A percentile compares a stretch with the other conserved stretches of the same genome.
Conservation (phyloP, 2,329 filamentous ascomycete species). For the Clathrospora elynae region DNA sequence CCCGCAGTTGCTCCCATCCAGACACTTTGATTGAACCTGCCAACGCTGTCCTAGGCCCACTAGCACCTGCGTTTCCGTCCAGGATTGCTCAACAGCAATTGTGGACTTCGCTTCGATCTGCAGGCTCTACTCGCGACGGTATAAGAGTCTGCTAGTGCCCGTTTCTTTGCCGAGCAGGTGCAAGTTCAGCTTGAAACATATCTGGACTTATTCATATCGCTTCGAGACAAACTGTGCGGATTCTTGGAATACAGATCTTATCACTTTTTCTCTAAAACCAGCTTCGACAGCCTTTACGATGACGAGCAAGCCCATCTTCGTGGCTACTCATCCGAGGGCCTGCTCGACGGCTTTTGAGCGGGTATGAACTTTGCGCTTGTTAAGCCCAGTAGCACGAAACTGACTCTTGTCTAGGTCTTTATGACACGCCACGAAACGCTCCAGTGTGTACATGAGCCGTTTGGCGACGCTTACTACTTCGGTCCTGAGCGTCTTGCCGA, state of each 20-base stretch:
- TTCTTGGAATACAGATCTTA: slow-evolving; percentile 36
- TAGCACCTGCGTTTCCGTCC: slow-evolving; percentile 22
- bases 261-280: slow-evolving; percentile 11
- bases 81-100: slow-evolving; percentile 33
- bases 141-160: slow-evolving; percentile 37
- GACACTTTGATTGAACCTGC: slow-evolving; percentile 18
- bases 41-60: slow-evolving; percentile 19
- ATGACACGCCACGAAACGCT: slow-evolving; percentile 88
- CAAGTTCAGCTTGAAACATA: slow-evolving; percentile 37
- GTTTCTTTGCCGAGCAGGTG: slow-evolving; percentile 24
- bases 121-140: slow-evolving; percentile 11
- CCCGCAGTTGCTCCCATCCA: slow-evolving; percentile 10
- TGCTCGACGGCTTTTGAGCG: slow-evolving; percentile 98
- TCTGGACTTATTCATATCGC: slow-evolving; percentile 24
- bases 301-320: slow-evolving; percentile 83
- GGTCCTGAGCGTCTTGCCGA: slow-evolving; percentile 84
- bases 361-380: slow-evolving; percentile 58
- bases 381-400: slow-evolving; percentile 1
- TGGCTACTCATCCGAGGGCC: slow-evolving; percentile 90
- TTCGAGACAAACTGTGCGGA: slow-evolving; percentile 13
- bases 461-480: slow-evolving; percentile 95
- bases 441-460: slow-evolving; percentile 89
- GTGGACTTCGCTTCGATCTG: slow-evolving; percentile 32
- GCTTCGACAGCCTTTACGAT: slow-evolving; percentile 52
- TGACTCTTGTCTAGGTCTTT: slow-evolving; percentile 65